phyloP scores from a whole-genome alignment of 78 protist species.

The slime mould (Dictyostelium discoideum) region DNA sequence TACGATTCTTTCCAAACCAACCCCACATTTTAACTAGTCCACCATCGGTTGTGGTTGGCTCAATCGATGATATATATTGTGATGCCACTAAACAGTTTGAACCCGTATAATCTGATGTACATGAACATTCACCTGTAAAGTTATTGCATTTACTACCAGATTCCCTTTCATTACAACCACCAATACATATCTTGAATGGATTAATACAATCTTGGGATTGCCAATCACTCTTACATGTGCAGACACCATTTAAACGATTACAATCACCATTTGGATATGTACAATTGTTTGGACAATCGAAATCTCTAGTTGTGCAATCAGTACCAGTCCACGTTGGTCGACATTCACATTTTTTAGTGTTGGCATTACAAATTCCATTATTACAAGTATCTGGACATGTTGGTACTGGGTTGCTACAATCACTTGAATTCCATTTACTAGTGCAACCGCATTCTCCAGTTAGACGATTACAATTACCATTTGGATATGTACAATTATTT shows the following conservation, averaged over 20 bases:
- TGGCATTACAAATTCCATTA: not conserved
- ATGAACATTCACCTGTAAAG: not conserved
- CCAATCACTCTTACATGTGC: not conserved
- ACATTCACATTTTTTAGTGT: not conserved
- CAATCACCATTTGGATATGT: not conserved
- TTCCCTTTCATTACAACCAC: not conserved
- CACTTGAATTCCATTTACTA: not conserved
- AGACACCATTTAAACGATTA: not conserved
- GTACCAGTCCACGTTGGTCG: not conserved
- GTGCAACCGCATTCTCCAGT: not conserved
- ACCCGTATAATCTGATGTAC: not conserved
- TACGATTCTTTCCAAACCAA: not conserved
- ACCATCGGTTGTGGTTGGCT: not conserved
- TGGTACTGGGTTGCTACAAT: not conserved
- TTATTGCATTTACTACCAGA: not conserved
- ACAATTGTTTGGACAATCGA: not conserved
- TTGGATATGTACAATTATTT: not conserved
- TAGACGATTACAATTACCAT: not conserved
- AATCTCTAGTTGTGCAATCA: not conserved
- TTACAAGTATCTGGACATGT: not conserved
- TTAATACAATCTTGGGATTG: not conserved
- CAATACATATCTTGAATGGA: not conserved
- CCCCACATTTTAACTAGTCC: not conserved
- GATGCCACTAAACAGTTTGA: not conserved
- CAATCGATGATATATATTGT: not conserved